Conservation (phyloP, 768 basidiomycete genomes). For the Gymnopilus junonius region DNA sequence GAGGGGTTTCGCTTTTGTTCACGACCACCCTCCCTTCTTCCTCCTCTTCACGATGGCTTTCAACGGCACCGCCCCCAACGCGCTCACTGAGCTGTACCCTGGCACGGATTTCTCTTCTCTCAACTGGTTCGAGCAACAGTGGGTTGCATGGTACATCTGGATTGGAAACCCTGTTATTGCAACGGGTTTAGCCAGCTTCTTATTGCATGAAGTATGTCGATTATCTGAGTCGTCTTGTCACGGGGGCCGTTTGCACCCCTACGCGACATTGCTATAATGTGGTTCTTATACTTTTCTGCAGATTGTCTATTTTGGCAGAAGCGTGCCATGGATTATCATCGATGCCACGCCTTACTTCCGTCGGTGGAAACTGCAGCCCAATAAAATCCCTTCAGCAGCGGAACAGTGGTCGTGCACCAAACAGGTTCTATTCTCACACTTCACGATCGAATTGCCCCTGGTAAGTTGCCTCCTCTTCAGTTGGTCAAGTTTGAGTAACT, state of each 20-base stretch:
- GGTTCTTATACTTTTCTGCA: constrained; percentile 30
- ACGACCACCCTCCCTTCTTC: constrained; percentile 8
- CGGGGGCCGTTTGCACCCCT: background rate
- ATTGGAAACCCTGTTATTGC: constrained; percentile 91
- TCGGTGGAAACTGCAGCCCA: constrained; percentile 91
- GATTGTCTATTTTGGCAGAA: constrained; percentile 97
- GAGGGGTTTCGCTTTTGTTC: background rate
- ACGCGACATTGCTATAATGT: background rate
- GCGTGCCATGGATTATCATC: constrained; percentile 94
- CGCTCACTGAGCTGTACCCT: constrained; percentile 48
- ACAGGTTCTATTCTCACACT: constrained; percentile 91
- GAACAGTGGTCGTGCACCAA: constrained; percentile 98
- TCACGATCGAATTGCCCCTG: constrained; percentile 91
- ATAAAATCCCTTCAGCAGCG: constrained; percentile 74
- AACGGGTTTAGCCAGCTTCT: constrained; percentile 90
- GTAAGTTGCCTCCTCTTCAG: constrained; percentile 45
- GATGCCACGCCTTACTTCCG: constrained; percentile 94
- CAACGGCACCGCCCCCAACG: constrained; percentile 38
- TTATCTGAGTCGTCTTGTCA: background rate
- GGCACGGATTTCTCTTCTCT: constrained; percentile 63
- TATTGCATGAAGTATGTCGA: constrained; percentile 86
- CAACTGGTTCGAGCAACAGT: constrained; percentile 75
- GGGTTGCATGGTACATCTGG: constrained; percentile 86
- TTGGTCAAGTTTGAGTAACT: background rate
- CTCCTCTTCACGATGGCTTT: constrained; percentile 39